A percentile compares a stretch with the other conserved stretches of the same genome.
phyloP scores from a whole-genome alignment of 306 rosid genomes.

The Nissolia schottii region DNA sequence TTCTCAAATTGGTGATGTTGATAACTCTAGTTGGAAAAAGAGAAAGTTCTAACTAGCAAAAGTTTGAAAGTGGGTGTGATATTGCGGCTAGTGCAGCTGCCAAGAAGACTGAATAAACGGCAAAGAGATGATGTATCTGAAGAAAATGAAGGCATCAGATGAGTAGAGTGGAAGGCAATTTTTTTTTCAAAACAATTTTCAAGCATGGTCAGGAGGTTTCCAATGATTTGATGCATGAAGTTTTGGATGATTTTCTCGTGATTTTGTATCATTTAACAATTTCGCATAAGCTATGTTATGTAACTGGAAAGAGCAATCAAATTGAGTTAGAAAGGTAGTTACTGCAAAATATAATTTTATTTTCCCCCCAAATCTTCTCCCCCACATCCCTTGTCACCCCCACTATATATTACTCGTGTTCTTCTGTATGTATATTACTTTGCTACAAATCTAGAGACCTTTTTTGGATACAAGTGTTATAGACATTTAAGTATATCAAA shows the following conservation, averaged over 20 bases:
- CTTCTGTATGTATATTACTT: neutral
- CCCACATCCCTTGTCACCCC: neutral
- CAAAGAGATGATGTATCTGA: constrained; percentile 28
- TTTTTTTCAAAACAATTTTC: neutral
- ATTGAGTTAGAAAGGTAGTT: neutral
- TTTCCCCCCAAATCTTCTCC: neutral
- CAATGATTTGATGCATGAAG: neutral
- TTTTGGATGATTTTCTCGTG: constrained; percentile 1
- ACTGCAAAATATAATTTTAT: neutral
- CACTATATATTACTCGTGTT: neutral
- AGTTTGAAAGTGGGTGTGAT: constrained; percentile 23
- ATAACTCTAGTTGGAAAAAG: constrained; percentile 31
- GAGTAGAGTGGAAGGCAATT: constrained; percentile 8
- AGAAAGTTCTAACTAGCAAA: constrained; percentile 31
- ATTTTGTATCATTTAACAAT: constrained; percentile 22
- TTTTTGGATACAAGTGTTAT: neutral
- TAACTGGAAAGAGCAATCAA: constrained; percentile 3
- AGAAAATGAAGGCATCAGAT: constrained; percentile 26
- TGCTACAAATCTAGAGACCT: constrained; percentile 1
- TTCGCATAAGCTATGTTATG: constrained; percentile 5
- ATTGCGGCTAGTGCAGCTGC: constrained; percentile 3
- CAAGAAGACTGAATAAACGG: constrained; percentile 29
- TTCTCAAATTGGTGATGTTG: constrained; percentile 30
- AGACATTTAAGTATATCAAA: constrained; percentile 5
- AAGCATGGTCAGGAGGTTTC: neutral